A percentile compares a stretch with the other conserved stretches of the same genome.
Evolutionary conservation across 2,329 filamentous ascomycete genomes (phyloP).

Genomic region (Calonectria ilicicola): DNA sequence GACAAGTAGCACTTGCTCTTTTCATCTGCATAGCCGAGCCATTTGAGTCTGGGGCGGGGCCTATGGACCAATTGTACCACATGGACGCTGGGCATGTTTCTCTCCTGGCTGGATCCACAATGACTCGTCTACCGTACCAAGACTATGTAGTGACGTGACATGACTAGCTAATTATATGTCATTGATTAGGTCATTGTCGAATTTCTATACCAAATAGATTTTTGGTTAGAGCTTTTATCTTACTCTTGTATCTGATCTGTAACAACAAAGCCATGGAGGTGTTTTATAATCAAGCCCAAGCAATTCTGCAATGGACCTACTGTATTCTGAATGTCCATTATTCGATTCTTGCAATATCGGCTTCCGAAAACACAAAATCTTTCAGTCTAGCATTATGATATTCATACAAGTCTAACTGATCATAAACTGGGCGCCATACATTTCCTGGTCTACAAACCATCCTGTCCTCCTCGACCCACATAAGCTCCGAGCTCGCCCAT

Average conservation of each 20-base stretch:
- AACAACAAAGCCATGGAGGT: too few species aligned
- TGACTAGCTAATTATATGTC: too few species aligned
- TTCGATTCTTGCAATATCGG: neutral
- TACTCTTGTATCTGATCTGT: too few species aligned
- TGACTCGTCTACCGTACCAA: neutral
- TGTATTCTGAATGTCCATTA: neutral
- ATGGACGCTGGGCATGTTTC: neutral
- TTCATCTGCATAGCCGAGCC: neutral
- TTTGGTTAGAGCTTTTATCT: too few species aligned
- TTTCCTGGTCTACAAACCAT: neutral
- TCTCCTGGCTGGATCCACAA: neutral
- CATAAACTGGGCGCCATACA: neutral
- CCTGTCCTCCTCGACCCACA: neutral
- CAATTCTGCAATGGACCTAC: too few species aligned
- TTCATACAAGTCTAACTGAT: neutral
- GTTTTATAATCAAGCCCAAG: neutral
- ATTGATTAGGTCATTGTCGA: too few species aligned
- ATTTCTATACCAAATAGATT: too few species aligned
- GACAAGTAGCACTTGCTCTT: neutral
- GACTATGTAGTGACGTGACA: neutral
- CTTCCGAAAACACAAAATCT: neutral
- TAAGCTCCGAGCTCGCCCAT: neutral
- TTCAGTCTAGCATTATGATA: neutral
- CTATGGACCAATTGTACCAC: neutral
- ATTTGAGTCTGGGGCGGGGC: neutral